These are phyloP conservation scores for Pichia terricola DNA, from an alignment of 1,139 yeast species.

Conservation along the genomic window DNA sequence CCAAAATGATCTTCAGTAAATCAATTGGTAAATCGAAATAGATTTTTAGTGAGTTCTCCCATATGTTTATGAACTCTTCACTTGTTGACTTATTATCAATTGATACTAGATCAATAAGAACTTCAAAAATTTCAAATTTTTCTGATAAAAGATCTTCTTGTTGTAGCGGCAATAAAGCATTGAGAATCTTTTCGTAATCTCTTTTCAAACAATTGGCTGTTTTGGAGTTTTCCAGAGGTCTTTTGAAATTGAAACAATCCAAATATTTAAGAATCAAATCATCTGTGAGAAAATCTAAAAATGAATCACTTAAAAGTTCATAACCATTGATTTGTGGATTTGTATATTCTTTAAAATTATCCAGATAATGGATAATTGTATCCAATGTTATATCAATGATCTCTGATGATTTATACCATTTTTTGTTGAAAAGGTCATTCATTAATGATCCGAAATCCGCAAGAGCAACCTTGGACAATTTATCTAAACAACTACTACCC, in stretches of 20 bases:
- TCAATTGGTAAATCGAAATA: conserved; percentile 62
- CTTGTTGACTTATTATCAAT: conserved; percentile 39
- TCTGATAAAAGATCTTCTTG: conserved; percentile 21
- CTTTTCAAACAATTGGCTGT: conserved; percentile 50
- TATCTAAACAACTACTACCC: conserved; percentile 21
- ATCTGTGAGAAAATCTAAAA: conserved; percentile 31
- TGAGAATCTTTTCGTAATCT: conserved; percentile 54
- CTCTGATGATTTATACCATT: conserved; percentile 29
- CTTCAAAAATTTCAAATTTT: conserved; percentile 60
- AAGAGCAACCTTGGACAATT: conserved; percentile 27
- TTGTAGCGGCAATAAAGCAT: conserved; percentile 10
- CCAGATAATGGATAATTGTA: conserved; percentile 23
- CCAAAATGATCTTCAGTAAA: conserved; percentile 45
- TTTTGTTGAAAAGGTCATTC: conserved; percentile 16
- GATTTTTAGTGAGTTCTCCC: conserved; percentile 45
- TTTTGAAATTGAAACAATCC: conserved; percentile 36
- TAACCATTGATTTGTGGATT: conserved; percentile 16
- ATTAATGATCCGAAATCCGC: conserved; percentile 34
- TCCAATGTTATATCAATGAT: conserved; percentile 41
- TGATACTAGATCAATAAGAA: conserved; percentile 58
- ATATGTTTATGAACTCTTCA: conserved; percentile 35
- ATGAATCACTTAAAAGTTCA: conserved; percentile 20
- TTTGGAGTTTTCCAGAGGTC: conserved; percentile 36
- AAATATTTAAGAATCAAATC: conserved; percentile 39
- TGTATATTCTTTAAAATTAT: conserved; percentile 20